Evolutionary conservation across 257 asterid species (phyloP), one percentile per base, ranked within the genome.

Genomic region (Schizonepeta tenuifolia): DNA sequence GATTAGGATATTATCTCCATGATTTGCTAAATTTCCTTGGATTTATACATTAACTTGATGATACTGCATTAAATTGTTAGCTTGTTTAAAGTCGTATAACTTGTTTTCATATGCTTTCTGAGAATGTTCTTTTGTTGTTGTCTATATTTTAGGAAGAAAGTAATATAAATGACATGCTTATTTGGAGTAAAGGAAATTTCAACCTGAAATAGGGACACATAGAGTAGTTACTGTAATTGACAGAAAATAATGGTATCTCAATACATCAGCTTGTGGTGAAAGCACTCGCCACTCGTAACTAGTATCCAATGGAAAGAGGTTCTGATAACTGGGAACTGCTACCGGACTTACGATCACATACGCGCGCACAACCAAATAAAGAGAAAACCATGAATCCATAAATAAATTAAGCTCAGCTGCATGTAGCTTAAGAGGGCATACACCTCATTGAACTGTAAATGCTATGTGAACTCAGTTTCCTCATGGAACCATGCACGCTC

Each of bases 1-100:
- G 87, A 64, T 81, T 72, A 15, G 85, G 88, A 20, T 70, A 3
- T 8, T 13, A 67, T 12, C 12, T 66, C 57, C 31, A 20, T 55
- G 21, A 40, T 65, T 41, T 43, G 3, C 50, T 40, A 15, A 43
- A 12, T 15, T 0, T n/a, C 5, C 21, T 59, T 58, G 47, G 53
- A 6, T 41, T 60, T 20, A 5, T 20, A 28, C 4, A 33, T 66
- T 14, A 58, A 44, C 22, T 33, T 10, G 41, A 54, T 59, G 51
- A 55, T 65, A 31, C 1, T 0, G 35, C 5, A 2, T 61, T 13
- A n/a, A 71, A 28, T 57, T 58, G 6, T 41, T 60, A 44, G 60
- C 28, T 71, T 33, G n/a, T 17, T 12, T 44, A 33, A 9, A 33
- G 31, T 12, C 1, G 33, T 36, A 35, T 31, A 51, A 33, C 51